Evolutionary conservation across 768 basidiomycete genomes (phyloP), one percentile per base, ranked within the genome.

Genomic region (Trametes meyenii): DNA sequence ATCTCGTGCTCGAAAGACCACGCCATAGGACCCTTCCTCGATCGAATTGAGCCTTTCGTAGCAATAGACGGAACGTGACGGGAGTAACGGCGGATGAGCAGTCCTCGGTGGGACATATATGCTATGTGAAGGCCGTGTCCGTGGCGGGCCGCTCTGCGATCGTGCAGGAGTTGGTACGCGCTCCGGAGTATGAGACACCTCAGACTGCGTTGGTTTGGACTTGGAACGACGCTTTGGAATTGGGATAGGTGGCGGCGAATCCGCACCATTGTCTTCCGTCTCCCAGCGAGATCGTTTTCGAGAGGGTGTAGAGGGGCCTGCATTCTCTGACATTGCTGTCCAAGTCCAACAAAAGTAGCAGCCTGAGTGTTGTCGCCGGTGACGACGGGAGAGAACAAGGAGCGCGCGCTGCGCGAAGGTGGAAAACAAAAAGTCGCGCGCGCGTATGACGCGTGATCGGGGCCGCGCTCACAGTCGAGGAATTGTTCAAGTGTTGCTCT

Each of bases 21-120:
- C 87, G 17, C 97, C 97, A 67, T 99, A 99, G 0, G 93, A 94
- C 5, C 97, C 97, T 76, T 99, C 97, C 75, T 98, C 97, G 68
- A 99, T 99, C 68, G 97, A 93, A 73, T 99, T 99, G 56, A 99
- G 80, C 43, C 92, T 81, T 67, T 98, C 96, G 72, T 98, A 98
- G 67, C 83, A 86, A 75, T 94, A 96, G 0, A 98, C 96, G 5
- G 94, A 96, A 23, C 96, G 89, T 24, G 96, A 96, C 1, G 96
- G 86, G 42, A 83, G 76, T 23, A 98, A 85, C 1, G 86, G 79
- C 33, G 95, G 95, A 73, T 98, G 91, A 1, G 77, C 75, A 3
- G 83, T 87, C 55, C 94, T 82, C 42, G 83, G 84, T 3, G 94
- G 96, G 0, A 88, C 92, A 72, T 85, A 90, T 36, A 79, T 66